Conservation (phyloP, 2,329 filamentous ascomycete genomes). For the Colletotrichum sp. region DNA sequence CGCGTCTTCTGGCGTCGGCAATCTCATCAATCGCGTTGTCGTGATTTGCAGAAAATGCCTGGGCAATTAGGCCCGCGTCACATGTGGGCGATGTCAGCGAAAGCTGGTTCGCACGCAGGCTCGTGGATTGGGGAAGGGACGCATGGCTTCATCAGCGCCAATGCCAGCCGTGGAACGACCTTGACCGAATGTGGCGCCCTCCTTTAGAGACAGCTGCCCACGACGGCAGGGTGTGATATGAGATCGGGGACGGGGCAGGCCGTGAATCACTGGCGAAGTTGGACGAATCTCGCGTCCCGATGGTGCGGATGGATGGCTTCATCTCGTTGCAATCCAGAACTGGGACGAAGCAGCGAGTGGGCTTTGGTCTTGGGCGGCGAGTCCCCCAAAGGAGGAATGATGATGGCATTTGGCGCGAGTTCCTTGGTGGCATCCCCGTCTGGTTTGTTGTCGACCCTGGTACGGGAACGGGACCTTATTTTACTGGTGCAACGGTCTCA, state of each 20-base stretch:
- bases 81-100: neutral
- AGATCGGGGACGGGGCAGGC: neutral
- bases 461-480: slow-evolving; percentile 6
- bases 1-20: neutral
- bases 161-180: neutral
- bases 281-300: neutral
- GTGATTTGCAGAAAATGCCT: neutral
- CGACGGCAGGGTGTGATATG: neutral
- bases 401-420: slow-evolving; percentile 1
- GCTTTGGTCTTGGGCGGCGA: neutral
- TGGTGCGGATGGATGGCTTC: neutral
- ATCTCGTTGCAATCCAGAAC: neutral
- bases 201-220: neutral
- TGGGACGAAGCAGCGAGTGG: neutral
- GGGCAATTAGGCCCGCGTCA: neutral
- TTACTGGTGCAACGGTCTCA: slow-evolving; percentile 7
- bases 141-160: neutral
- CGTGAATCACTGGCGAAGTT: neutral
- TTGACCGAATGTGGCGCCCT: neutral
- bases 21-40: neutral
- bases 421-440: slow-evolving; percentile 11
- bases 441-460: neutral
- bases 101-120: neutral
- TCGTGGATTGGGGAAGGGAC: neutral
- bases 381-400: neutral